Evolutionary conservation across 2,329 filamentous ascomycete genomes (phyloP).

Genomic region (Dothiorella sarmentorum): DNA sequence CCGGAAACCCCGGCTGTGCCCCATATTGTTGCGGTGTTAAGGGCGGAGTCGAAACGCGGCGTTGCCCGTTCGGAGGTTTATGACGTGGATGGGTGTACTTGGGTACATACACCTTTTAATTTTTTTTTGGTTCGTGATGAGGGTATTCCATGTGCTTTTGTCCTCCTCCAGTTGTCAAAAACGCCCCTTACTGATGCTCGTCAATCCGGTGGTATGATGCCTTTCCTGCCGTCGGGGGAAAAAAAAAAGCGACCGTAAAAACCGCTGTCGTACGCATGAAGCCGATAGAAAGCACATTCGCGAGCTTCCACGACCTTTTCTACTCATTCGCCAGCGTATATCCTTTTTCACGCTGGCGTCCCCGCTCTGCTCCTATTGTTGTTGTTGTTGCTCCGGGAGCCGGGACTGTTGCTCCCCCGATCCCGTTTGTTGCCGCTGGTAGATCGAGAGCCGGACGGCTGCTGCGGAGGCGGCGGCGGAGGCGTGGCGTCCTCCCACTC

Average conservation of each 20-base stretch:
- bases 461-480: not conserved
- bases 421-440: constrained; percentile 2
- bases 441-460: not conserved
- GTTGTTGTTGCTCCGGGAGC: not conserved
- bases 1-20: constrained; percentile 8
- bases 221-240: too few relatives aligned
- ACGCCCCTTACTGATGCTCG: too few relatives aligned
- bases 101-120: not conserved
- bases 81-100: not conserved
- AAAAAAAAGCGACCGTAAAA: too few relatives aligned
- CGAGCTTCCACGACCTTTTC: too few relatives aligned
- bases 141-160: too few relatives aligned
- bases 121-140: too few relatives aligned
- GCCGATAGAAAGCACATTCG: too few relatives aligned
- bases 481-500: constrained; percentile 18
- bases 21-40: not conserved
- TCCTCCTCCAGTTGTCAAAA: too few relatives aligned
- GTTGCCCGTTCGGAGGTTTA: not conserved
- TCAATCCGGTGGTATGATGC: too few relatives aligned
- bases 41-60: not conserved
- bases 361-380: too few relatives aligned
- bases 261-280: too few relatives aligned
- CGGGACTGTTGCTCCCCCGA: constrained; percentile 1
- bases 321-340: too few relatives aligned
- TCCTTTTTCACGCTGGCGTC: not conserved